Conservation (phyloP, 352 stramenopile genomes). For the Phytophthora vignae region DNA sequence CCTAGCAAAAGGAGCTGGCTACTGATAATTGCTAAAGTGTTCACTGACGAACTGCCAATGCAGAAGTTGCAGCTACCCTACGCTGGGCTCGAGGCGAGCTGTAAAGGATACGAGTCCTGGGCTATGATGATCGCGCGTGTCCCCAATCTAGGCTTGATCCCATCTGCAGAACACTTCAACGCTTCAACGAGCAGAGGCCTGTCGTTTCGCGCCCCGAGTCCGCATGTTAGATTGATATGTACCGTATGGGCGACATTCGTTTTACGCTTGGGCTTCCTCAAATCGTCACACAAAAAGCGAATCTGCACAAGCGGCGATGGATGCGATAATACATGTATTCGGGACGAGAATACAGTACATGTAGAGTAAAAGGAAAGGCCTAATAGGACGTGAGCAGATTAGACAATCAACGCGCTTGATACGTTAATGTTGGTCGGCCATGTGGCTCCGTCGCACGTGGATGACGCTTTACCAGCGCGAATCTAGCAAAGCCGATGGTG, state of each 20-base stretch:
- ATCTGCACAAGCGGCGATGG: no score
- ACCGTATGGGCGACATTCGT: not conserved
- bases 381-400: not conserved
- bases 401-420: not conserved
- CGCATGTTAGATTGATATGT: constrained; percentile 24
- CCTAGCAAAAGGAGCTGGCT: not conserved
- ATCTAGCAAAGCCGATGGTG: not conserved
- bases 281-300: not conserved
- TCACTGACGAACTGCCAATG: no score
- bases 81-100: not conserved
- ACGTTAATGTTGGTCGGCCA: not conserved
- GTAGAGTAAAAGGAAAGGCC: not conserved
- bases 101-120: not conserved
- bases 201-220: constrained; percentile 13
- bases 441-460: not conserved
- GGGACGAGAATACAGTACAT: no score
- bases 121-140: not conserved
- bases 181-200: constrained; percentile 18
- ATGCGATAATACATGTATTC: no score
- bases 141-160: constrained; percentile 27
- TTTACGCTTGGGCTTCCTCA: constrained; percentile 21
- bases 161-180: constrained; percentile 22
- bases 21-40: not conserved
- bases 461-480: not conserved
- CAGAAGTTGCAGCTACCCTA: no score